These are phyloP conservation scores for Aphanocladium album DNA, from an alignment of 2,329 filamentous ascomycete genomes.

Conservation along the genomic window DNA sequence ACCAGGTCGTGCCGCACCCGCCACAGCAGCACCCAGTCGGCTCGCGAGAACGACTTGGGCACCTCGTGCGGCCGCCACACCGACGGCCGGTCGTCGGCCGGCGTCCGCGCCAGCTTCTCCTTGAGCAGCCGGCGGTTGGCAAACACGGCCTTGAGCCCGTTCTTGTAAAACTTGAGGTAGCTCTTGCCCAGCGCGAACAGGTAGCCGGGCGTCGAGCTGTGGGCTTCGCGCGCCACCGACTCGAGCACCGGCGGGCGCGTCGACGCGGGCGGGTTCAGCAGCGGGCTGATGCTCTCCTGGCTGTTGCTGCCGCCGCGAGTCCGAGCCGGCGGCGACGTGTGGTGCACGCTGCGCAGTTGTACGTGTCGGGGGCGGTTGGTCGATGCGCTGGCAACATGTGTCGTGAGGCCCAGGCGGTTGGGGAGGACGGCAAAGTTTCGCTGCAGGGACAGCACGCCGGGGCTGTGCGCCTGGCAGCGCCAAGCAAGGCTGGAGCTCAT, in stretches of 20 bases:
- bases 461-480: slow-evolving; percentile 23
- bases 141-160: slow-evolving; percentile 70
- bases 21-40: slow-evolving; percentile 64
- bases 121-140: slow-evolving; percentile 55
- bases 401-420: slow-evolving; percentile 1
- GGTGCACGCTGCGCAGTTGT: not conserved
- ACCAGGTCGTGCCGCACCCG: slow-evolving; percentile 67
- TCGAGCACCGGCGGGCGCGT: slow-evolving; percentile 68
- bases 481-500: slow-evolving; percentile 31
- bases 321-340: slow-evolving; percentile 16
- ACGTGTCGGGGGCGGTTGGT: not conserved
- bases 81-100: slow-evolving; percentile 51
- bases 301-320: slow-evolving; percentile 18
- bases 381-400: slow-evolving; percentile 8
- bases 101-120: slow-evolving; percentile 35
- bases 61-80: slow-evolving; percentile 30
- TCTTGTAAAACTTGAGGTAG: slow-evolving; percentile 83
- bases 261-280: slow-evolving; percentile 65
- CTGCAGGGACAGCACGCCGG: slow-evolving; percentile 16
- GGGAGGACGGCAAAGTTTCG: slow-evolving; percentile 9
- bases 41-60: slow-evolving; percentile 45
- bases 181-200: slow-evolving; percentile 63
- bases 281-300: slow-evolving; percentile 27
- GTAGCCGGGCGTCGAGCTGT: slow-evolving; percentile 36
- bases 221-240: slow-evolving; percentile 49